Evolutionary conservation across 805 yeast species (phyloP), one percentile per base, ranked within the genome.

Genomic region (Grigorovia humatica): DNA sequence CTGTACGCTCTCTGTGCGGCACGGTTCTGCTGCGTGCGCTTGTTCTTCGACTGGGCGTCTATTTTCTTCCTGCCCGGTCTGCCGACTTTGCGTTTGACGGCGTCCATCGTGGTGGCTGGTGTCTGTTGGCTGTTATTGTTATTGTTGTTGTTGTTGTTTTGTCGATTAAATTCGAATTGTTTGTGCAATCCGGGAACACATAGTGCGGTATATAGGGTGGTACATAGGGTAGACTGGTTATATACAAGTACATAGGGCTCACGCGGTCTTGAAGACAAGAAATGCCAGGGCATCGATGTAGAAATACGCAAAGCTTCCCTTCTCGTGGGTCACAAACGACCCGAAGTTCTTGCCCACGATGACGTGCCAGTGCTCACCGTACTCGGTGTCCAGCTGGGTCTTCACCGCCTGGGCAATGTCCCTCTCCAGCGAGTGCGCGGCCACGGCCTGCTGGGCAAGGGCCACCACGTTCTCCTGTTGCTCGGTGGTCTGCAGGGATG

Each of bases 1-100:
- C 98, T 75, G 70, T 88, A 91, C 7, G 98, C 98, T 51, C 98
- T 75, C 70, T 93, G 99, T n/a, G 98, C 98, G 2, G 97, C 97
- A 61, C 98, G 78, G 68, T 93, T 91, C 70, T 93, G 98, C 2
- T 97, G 97, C 15, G 96, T 88, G 59, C 99, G 76, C 74, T 88
- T 91, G 61, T 81, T 82, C 64, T 85, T 88, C 9, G 95, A 90
- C 59, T 88, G 95, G 18, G 79, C 76, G 9, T 83, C 77, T 49
- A 85, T 72, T 0, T 88, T 90, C 71, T 87, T 89, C 53, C 96
- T 76, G 2, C 96, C 96, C 0, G 93, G 88, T 62, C 82, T 83
- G 42, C 64, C 62, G 7, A 59, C 60, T 56, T 60, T 66, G 57
- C 48, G 18, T 23, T 46, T 46, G 32, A n/a, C 41, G 4, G 43